phyloP scores from a whole-genome alignment of 306 rosid species.

The Quercus variabilis region DNA sequence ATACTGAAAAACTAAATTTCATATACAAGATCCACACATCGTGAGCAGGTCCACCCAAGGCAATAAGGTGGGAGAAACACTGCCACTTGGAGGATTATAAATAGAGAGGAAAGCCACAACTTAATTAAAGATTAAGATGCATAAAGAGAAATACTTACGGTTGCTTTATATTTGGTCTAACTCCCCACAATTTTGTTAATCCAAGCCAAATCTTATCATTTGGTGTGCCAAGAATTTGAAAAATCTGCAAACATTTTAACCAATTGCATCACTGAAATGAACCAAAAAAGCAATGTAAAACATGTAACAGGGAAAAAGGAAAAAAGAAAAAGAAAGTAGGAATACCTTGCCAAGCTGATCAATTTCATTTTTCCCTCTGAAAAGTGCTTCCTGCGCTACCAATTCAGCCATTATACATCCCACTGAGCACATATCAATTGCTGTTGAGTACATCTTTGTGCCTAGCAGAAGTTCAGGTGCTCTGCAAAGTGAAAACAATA shows the following conservation, averaged over 20 bases:
- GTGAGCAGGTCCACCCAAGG: not conserved
- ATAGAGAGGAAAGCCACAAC: not conserved
- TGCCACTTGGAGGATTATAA: not conserved
- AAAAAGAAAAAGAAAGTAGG: not conserved
- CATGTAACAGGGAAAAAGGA: not conserved
- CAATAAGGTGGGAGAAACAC: not conserved
- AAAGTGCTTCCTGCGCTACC: conserved; percentile 71
- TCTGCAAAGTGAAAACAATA: conserved; percentile 36
- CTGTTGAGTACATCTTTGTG: conserved; percentile 75
- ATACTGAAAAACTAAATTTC: not conserved
- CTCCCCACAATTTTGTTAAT: conserved; percentile 63
- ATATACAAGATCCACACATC: not conserved
- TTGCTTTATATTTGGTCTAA: conserved; percentile 62
- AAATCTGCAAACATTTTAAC: conserved; percentile 50
- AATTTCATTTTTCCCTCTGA: conserved; percentile 71
- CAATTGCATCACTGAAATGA: conserved; percentile 7
- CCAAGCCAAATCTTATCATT: conserved; percentile 82
- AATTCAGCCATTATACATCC: conserved; percentile 97
- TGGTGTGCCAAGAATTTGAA: conserved; percentile 76
- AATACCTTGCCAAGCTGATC: conserved; percentile 81
- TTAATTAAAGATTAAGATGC: not conserved
- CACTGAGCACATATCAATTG: conserved; percentile 95
- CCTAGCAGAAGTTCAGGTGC: conserved; percentile 92
- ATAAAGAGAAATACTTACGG: conserved; percentile 41
- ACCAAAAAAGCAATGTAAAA: not conserved